phyloP scores from a whole-genome alignment of 23 red algal species.

The Gracilariopsis chorda region DNA sequence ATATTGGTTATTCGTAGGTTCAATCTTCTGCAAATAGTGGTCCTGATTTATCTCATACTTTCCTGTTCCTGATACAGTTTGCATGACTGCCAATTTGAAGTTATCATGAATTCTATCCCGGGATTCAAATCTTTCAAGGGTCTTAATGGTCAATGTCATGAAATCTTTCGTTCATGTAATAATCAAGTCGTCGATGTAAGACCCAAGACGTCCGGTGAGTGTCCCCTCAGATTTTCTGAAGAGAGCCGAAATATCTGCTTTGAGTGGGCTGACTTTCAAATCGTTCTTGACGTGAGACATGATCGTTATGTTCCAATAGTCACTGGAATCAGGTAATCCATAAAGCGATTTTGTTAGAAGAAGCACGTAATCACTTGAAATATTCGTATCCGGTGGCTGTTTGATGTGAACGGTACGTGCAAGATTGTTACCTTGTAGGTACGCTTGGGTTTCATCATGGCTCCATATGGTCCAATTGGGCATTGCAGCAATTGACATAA shows the following conservation, averaged over 20 bases:
- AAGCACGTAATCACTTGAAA: background rate
- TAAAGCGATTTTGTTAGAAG: background rate
- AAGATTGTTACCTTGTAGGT: background rate
- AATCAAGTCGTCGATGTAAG: background rate
- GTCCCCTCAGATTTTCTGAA: background rate
- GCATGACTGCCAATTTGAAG: background rate
- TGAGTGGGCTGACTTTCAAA: background rate
- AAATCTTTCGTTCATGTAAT: background rate
- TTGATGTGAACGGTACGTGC: background rate
- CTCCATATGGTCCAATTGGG: background rate
- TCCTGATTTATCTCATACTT: background rate
- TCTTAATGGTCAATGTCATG: background rate
- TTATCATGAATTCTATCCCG: background rate
- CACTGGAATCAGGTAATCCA: background rate
- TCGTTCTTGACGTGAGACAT: background rate
- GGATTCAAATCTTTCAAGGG: background rate
- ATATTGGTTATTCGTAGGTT: no score
- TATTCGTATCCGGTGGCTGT: background rate
- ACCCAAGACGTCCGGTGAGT: background rate
- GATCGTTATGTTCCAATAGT: background rate
- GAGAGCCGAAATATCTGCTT: background rate
- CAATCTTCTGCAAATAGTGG: background rate
- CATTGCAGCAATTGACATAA: background rate
- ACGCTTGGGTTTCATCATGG: no score
- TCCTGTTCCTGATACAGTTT: background rate